Evolutionary conservation across 2,329 filamentous ascomycete genomes (phyloP).

Genomic region (Lasiodiplodia hormozganensis): DNA sequence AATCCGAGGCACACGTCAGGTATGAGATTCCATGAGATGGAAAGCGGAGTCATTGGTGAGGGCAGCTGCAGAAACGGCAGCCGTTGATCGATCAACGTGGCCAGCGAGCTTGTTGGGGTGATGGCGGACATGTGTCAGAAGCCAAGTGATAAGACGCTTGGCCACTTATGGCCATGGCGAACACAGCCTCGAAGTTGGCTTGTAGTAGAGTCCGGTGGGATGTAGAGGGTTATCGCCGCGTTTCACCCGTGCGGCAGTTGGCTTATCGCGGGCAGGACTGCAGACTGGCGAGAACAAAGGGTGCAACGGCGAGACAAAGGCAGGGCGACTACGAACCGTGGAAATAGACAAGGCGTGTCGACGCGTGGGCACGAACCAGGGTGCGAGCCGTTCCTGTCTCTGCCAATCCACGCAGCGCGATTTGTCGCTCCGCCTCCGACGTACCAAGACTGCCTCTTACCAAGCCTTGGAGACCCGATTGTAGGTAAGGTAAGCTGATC

Average conservation of each 20-base stretch:
- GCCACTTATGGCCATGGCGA: not conserved
- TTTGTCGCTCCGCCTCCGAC: constrained; percentile 23
- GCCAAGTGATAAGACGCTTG: constrained; percentile 16
- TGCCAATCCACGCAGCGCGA: constrained; percentile 12
- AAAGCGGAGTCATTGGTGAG: not conserved
- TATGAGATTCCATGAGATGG: not conserved
- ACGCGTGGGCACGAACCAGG: constrained; percentile 11
- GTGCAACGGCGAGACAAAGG: not conserved
- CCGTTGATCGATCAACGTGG: constrained; percentile 22
- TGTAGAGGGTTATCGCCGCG: not conserved
- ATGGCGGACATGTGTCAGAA: constrained; percentile 27
- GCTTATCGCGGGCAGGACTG: not conserved
- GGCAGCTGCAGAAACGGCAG: not conserved
- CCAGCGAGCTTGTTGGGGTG: constrained; percentile 8
- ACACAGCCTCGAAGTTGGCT: not conserved
- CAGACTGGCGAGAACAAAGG: not conserved
- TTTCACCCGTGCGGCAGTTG: not conserved
- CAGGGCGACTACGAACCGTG: not conserved
- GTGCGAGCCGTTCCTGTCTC: constrained; percentile 2
- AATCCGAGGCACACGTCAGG: constrained; percentile 17
- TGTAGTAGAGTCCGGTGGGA: constrained; percentile 2
- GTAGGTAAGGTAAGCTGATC: constrained; percentile 29
- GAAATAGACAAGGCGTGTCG: not conserved
- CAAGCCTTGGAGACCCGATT: constrained; percentile 25
- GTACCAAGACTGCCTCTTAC: constrained; percentile 15